phyloP scores from a whole-genome alignment of 2,329 filamentous ascomycete genomes.

The Phoma sp. region DNA sequence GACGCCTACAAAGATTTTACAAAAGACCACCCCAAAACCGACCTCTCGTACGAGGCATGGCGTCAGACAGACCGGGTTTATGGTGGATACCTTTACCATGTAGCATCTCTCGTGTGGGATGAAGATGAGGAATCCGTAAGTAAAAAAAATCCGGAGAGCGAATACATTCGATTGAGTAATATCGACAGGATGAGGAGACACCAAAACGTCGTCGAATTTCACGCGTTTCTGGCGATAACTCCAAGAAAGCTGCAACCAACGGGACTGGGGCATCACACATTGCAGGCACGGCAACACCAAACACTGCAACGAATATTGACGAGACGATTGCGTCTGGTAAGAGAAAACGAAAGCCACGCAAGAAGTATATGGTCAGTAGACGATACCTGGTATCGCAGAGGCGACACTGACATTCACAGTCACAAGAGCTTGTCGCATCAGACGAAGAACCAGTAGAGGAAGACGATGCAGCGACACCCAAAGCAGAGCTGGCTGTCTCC shows the following conservation, averaged over 20 bases:
- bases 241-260: slow-evolving; percentile 36
- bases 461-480: slow-evolving; percentile 13
- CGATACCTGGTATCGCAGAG: not conserved
- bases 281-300: slow-evolving; percentile 24
- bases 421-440: slow-evolving; percentile 39
- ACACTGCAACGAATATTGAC: slow-evolving; percentile 23
- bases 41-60: slow-evolving; percentile 42
- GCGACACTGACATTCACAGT: slow-evolving; percentile 28
- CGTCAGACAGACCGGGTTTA: slow-evolving; percentile 32
- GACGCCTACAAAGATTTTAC: slow-evolving; percentile 32
- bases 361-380: slow-evolving; percentile 36
- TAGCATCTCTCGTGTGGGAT: slow-evolving; percentile 37
- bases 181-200: slow-evolving; percentile 33
- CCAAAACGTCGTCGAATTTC: slow-evolving; percentile 25
- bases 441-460: slow-evolving; percentile 33
- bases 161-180: slow-evolving; percentile 23
- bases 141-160: not conserved
- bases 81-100: slow-evolving; percentile 39
- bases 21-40: slow-evolving; percentile 26
- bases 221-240: slow-evolving; percentile 29
- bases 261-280: slow-evolving; percentile 27
- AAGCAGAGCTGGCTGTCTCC: slow-evolving; percentile 18
- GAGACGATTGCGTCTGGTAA: slow-evolving; percentile 33
- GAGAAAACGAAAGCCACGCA: slow-evolving; percentile 36
- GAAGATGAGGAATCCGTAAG: slow-evolving; percentile 39